Evolutionary conservation across 345 rosid species (phyloP).

Genomic region (Odontarrhena argentea): DNA sequence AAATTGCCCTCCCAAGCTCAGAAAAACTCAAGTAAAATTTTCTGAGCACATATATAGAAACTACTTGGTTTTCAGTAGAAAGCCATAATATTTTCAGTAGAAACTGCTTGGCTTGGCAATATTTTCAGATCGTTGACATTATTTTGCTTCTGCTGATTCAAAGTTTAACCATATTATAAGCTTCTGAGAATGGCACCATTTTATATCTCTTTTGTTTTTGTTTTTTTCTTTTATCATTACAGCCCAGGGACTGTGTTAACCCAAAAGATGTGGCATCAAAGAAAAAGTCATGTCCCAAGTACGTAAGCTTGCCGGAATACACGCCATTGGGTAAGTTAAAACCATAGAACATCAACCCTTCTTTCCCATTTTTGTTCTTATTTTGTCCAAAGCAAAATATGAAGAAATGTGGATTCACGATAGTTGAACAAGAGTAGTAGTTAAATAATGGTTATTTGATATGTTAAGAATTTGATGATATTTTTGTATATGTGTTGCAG

Average conservation of each 20-base stretch:
- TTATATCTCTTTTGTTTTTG: conserved; percentile 24
- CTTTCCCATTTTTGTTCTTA: not conserved
- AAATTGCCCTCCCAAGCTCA: too few relatives aligned
- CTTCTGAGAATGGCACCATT: conserved; percentile 12
- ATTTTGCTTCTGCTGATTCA: not conserved
- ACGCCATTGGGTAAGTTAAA: conserved; percentile 55
- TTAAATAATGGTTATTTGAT: conserved; percentile 1
- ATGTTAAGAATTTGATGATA: conserved; percentile 3
- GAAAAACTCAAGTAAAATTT: not conserved
- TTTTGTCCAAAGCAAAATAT: not conserved
- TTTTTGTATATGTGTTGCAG: conserved; percentile 18
- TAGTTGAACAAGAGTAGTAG: not conserved
- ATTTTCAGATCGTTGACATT: conserved; percentile 11
- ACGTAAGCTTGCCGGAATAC: conserved; percentile 73
- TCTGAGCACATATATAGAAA: not conserved
- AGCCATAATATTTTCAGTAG: not conserved
- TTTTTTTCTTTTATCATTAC: conserved; percentile 28
- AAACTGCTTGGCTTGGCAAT: conserved; percentile 3
- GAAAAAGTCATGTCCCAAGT: conserved; percentile 72
- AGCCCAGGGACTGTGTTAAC: conserved; percentile 74
- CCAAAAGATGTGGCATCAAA: conserved; percentile 40
- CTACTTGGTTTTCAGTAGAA: too few relatives aligned
- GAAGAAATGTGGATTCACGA: not conserved
- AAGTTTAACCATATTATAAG: conserved; percentile 1
- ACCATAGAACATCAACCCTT: conserved; percentile 1